Evolutionary conservation across 2,329 filamentous ascomycete species (phyloP).

Genomic region (Neurospora sp.): DNA sequence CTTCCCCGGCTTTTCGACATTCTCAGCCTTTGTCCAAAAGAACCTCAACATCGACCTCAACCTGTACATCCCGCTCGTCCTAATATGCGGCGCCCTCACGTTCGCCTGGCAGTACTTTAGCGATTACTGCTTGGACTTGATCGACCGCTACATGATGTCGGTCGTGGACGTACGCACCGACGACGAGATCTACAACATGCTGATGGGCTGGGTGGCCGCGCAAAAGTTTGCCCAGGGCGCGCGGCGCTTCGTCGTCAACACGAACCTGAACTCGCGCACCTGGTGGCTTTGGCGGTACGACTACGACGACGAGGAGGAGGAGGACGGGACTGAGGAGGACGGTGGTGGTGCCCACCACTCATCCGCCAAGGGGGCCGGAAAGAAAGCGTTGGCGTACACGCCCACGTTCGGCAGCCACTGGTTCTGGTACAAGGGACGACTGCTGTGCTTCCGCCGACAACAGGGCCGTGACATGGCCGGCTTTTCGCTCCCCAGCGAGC

Average conservation of each 20-base stretch:
- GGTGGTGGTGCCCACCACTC: not conserved
- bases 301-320: conserved; percentile 27
- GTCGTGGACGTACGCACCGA: conserved; percentile 57
- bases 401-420: conserved; percentile 58
- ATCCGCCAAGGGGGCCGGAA: conserved; percentile 23
- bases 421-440: conserved; percentile 54
- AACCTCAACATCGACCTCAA: conserved; percentile 54
- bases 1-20: conserved; percentile 54
- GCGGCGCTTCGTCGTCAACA: conserved; percentile 56
- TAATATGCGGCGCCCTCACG: conserved; percentile 38
- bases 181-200: conserved; percentile 63
- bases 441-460: conserved; percentile 48
- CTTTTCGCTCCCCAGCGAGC: conserved; percentile 35
- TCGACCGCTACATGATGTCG: conserved; percentile 51
- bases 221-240: conserved; percentile 52
- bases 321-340: conserved; percentile 13
- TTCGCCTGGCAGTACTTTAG: conserved; percentile 45
- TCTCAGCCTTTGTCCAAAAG: conserved; percentile 41
- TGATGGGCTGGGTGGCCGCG: conserved; percentile 59
- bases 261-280: conserved; percentile 44
- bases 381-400: conserved; percentile 50
- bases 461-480: conserved; percentile 34
- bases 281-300: conserved; percentile 40
- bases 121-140: conserved; percentile 34
- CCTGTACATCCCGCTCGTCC: conserved; percentile 49